Evolutionary conservation across 2,329 filamentous ascomycete genomes (phyloP), one percentile per base, ranked within the genome.

Genomic region (Balansia obtecta): DNA sequence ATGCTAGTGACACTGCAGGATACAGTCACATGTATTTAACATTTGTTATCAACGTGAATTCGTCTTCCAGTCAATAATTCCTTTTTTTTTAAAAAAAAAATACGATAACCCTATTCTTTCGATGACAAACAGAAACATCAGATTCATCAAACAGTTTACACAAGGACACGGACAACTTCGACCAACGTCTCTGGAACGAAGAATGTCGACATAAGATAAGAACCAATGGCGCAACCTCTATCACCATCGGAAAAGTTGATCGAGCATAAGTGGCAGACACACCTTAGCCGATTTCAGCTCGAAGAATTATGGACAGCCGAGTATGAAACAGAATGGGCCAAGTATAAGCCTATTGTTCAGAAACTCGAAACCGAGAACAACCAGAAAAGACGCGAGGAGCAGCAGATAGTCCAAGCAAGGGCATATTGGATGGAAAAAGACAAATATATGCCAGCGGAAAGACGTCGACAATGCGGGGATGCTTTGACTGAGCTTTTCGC

Each of bases 301-400:
- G n/a, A 11, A 9, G 11, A 16, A 8, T 33, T 42, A 10, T 53
- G 53, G 53, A 5, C 15, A 12, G 9, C 8, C 10, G 2, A 0
- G 1, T 12, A 41, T 4, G 45, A 49, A 11, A 54, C 46, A 16
- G 53, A 54, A 34, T 46, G 51, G 46, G 33, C 40, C 4, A 51
- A 16, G 33, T 54, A 54, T 16, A 27, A 32, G 7, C 2, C 40
- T 9, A 48, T 54, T 12, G 33, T 51, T 15, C 8, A 41, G 12
- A 8, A 27, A 12, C 43, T 54, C 13, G 33, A 27, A 11, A 34
- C 32, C n/a, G 37, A 46, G 2, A 39, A 51, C 11, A 18, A 42
- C 4, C 0, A 11, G 4, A 15, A 11, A 9, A 30, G 39, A 12
- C 15, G 18, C 2, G 1, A 13, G 13, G 38, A 51, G 15, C 13